Evolutionary conservation across 2,329 filamentous ascomycete genomes (phyloP).

Genomic region (Taxawa tesnikishii): DNA sequence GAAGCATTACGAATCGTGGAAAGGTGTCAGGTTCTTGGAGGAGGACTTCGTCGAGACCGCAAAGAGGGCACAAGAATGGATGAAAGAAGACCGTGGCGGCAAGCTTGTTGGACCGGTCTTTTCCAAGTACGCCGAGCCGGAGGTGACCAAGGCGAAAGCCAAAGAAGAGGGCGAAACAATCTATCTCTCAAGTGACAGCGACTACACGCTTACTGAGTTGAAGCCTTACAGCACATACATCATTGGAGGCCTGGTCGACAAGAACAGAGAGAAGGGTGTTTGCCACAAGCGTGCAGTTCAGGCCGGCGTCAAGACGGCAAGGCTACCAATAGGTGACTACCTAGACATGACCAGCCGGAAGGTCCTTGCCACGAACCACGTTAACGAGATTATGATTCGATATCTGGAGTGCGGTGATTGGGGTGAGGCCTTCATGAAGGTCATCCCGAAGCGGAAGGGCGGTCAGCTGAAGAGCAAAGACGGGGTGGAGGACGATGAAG

Average conservation of each 20-base stretch:
- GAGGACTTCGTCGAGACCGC: constrained; percentile 63
- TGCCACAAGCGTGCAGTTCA: constrained; percentile 74
- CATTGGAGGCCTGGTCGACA: constrained; percentile 87
- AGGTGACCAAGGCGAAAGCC: background rate
- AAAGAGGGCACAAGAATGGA: constrained; percentile 51
- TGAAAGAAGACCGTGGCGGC: constrained; percentile 48
- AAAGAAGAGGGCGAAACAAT: constrained; percentile 47
- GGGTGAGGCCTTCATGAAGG: constrained; percentile 75
- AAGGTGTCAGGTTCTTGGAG: constrained; percentile 58
- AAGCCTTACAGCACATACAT: constrained; percentile 87
- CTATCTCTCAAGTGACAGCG: constrained; percentile 88
- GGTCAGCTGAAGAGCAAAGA: constrained; percentile 45
- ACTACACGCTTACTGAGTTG: constrained; percentile 67
- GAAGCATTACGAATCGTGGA: constrained; percentile 67
- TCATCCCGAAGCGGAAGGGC: constrained; percentile 85
- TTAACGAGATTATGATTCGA: constrained; percentile 88
- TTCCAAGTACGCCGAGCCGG: constrained; percentile 4
- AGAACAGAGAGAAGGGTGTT: constrained; percentile 89
- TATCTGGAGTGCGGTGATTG: constrained; percentile 89
- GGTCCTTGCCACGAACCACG: constrained; percentile 88
- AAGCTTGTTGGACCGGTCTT: constrained; percentile 40
- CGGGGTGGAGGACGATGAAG: constrained; percentile 9
- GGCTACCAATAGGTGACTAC: constrained; percentile 88
- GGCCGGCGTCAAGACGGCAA: constrained; percentile 72
- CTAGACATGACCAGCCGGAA: constrained; percentile 80